Conservation (phyloP, 768 basidiomycete species). For the Russula foetens region DNA sequence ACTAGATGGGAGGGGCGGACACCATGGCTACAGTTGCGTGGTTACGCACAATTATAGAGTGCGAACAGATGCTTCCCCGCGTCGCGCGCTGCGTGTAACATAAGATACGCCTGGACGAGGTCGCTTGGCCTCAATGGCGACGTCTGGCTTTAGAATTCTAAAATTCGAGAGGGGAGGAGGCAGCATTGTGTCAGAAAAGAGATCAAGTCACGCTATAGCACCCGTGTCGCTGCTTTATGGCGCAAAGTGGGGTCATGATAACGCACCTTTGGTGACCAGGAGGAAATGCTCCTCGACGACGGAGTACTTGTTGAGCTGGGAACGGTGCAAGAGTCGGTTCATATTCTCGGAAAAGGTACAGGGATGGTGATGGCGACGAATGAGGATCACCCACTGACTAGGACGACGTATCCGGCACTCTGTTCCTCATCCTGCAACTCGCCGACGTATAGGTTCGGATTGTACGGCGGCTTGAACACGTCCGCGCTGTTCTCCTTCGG, state of each 20-base stretch:
- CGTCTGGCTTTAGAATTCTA: slow-evolving; percentile 71
- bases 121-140: slow-evolving; percentile 75
- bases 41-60: slow-evolving; percentile 79
- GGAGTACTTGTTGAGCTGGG: slow-evolving; percentile 79
- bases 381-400: slow-evolving; percentile 45
- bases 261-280: slow-evolving; percentile 73
- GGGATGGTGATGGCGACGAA: not conserved
- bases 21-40: not conserved
- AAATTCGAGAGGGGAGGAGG: no score
- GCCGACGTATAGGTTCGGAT: slow-evolving; percentile 64
- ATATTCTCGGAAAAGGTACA: not conserved
- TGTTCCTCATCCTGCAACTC: slow-evolving; percentile 58
- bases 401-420: slow-evolving; percentile 51
- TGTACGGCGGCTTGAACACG: slow-evolving; percentile 87
- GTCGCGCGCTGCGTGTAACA: slow-evolving; percentile 61
- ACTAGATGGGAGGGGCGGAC: not conserved
- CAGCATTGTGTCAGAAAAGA: no score
- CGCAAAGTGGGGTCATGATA: not conserved
- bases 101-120: slow-evolving; percentile 65
- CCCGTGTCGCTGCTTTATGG: not conserved
- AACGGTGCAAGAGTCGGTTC: not conserved
- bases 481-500: slow-evolving; percentile 36
- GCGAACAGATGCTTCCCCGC: slow-evolving; percentile 57
- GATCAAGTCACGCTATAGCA: not conserved
- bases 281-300: slow-evolving; percentile 81